Evolutionary conservation across 495 filamentous ascomycete species (phyloP).

Genomic region (Poronia punctata): DNA sequence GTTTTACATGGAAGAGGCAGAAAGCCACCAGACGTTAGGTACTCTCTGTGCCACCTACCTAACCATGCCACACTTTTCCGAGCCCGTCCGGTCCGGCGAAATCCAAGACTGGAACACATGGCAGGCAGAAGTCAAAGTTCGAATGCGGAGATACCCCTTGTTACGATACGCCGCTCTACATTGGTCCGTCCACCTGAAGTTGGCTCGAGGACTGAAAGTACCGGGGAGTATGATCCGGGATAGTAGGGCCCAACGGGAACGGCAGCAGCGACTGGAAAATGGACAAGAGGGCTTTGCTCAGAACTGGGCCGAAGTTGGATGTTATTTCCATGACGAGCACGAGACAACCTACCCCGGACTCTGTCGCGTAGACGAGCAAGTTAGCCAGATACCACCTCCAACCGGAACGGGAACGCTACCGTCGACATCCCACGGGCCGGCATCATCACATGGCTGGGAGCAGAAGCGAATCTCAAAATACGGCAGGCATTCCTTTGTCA

Average conservation of each 20-base stretch:
- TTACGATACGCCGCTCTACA: not conserved
- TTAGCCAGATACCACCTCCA: conserved; percentile 30
- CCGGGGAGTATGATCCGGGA: not conserved
- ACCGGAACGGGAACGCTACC: too few relatives aligned
- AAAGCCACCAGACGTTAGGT: not conserved
- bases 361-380: not conserved
- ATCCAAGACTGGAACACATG: not conserved
- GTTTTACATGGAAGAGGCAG: not conserved
- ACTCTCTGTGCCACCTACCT: not conserved
- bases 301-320: not conserved
- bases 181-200: not conserved
- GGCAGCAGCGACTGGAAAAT: not conserved
- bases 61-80: not conserved
- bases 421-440: conserved; percentile 19
- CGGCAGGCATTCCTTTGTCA: conserved; percentile 16
- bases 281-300: not conserved
- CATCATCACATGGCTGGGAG: conserved; percentile 4
- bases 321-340: not conserved
- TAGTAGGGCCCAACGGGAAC: not conserved
- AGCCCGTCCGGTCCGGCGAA: not conserved
- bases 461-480: conserved; percentile 16
- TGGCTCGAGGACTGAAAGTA: not conserved
- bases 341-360: not conserved
- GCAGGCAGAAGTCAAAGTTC: not conserved
- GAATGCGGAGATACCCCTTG: not conserved